Percentiles rank a stretch among this genome's conserved stretches.
Evolutionary conservation across 768 basidiomycete species (phyloP).

Genomic region (Lactarius indigo): DNA sequence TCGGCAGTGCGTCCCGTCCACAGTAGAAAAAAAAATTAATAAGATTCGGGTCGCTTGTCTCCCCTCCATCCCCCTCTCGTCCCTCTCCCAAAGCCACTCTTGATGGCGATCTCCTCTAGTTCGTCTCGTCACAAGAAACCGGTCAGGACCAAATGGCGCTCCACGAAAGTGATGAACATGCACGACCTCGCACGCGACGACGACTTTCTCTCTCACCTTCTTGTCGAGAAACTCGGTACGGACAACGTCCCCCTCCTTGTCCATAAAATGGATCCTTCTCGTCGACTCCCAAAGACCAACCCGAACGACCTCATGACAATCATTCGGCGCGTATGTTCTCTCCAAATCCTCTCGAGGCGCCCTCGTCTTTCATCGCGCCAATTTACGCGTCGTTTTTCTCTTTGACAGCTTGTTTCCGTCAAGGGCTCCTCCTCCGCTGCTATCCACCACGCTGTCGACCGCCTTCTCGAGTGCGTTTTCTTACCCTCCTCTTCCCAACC

Average conservation of each 20-base stretch:
- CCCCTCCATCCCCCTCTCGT: background rate
- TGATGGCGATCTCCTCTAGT: constrained; percentile 10
- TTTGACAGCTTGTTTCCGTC: constrained; percentile 52
- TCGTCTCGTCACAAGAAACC: constrained; percentile 6
- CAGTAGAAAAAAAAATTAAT: background rate
- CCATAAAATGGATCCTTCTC: constrained; percentile 84
- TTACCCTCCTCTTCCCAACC: constrained; percentile 26
- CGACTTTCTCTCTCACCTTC: constrained; percentile 85
- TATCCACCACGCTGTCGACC: constrained; percentile 71
- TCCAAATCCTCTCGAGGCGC: constrained; percentile 24
- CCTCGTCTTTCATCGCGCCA: constrained; percentile 16
- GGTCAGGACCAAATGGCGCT: constrained; percentile 49
- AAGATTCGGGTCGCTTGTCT: background rate
- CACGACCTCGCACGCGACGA: constrained; percentile 87
- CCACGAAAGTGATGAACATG: constrained; percentile 88
- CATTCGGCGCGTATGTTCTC: constrained; percentile 67
- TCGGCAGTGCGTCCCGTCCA: background rate
- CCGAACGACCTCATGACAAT: constrained; percentile 63
- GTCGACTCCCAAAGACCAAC: constrained; percentile 73
- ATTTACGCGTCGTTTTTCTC: constrained; percentile 22
- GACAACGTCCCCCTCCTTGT: constrained; percentile 76
- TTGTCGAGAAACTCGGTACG: constrained; percentile 86
- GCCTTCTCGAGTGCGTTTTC: constrained; percentile 64
- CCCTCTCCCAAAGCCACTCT: constrained; percentile 9
- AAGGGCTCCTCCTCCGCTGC: constrained; percentile 55